phyloP scores from a whole-genome alignment of 116 monocot species.

The Cymodocea nodosa region DNA sequence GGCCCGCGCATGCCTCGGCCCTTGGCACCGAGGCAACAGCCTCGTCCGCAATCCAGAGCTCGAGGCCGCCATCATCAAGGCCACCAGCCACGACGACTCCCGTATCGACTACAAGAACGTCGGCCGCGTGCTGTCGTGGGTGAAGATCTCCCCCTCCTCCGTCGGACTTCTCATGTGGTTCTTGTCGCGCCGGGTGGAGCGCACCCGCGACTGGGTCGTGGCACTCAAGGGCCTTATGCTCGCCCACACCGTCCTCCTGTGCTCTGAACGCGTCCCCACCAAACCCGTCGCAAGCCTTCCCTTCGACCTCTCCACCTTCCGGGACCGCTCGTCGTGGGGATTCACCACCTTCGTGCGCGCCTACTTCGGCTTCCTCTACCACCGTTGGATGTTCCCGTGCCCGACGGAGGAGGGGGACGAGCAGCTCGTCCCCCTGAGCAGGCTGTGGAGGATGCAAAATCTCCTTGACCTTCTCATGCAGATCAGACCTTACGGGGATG shows the following conservation, averaged over 20 bases:
- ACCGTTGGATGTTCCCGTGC: constrained; percentile 22
- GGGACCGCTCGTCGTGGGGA: constrained; percentile 33
- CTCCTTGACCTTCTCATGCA: constrained; percentile 65
- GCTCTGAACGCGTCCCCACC: constrained; percentile 5
- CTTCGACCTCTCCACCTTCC: constrained; percentile 66
- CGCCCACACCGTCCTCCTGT: constrained; percentile 54
- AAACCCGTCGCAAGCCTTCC: constrained; percentile 27
- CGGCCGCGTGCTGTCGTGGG: constrained; percentile 49
- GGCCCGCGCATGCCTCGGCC: constrained; percentile 2
- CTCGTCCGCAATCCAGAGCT: constrained; percentile 18
- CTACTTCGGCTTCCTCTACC: constrained; percentile 64
- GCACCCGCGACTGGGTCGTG: constrained; percentile 64
- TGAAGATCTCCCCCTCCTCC: constrained; percentile 34
- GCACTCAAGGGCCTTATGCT: constrained; percentile 68
- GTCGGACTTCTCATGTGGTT: constrained; percentile 33
- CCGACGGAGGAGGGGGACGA: not conserved
- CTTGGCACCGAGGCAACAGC: not conserved
- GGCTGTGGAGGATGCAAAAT: constrained; percentile 32
- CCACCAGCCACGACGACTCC: constrained; percentile 67
- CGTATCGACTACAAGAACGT: constrained; percentile 62
- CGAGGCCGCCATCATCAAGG: constrained; percentile 51
- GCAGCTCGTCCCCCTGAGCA: not conserved
- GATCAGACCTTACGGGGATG: constrained; percentile 48
- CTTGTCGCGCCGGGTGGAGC: constrained; percentile 34
- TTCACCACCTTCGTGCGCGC: constrained; percentile 59